Base-by-base conservation (phyloP, 345 rosid genomes). In the Lenwebbia sp. region DNA sequence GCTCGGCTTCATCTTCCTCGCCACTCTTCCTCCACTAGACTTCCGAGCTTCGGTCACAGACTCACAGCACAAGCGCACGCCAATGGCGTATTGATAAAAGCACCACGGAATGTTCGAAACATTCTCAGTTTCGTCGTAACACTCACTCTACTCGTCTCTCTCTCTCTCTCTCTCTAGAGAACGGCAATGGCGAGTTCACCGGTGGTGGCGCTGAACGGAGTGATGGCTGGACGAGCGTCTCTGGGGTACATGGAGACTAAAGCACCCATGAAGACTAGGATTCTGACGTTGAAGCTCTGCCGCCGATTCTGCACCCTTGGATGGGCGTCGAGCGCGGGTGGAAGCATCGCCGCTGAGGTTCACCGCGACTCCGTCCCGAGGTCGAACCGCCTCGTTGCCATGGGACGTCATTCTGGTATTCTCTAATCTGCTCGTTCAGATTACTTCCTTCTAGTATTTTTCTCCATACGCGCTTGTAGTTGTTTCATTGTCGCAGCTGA, bases 261-360 rank as follows among this genome's bases (percentile, higher is more conserved):
- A 57, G 89, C 89, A 4, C 92, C 94, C 93, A 91, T 90, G 91
- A 98, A 96, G 40, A 88, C 97, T 22, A 90, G 92, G 87, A 87
- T 89, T 40, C 60, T 95, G 88, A 83, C 96, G 47, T 89, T 96
- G 84, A 95, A 96, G 88, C 96, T 96, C 33, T 95, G 99, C 89
- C 95, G 97, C 82, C 98, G 94, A 9, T 96, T 97, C 88, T 96
- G 95, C 87, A 87, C 85, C 65, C 95, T 92, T 81, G 98, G 98
- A 52, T 94, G 98, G 99, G 99, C 95, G 1, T 92, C 98, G 23
- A 98, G 98, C 52, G 93, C 97, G 9, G 98, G 99, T 10, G 99
- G 99, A 51, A 94, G 99, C 90, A 93, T 94, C 89, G 94, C 96
- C 47, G 89, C 91, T 78, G 94, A 96, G 89, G 96, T 91, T 88